Evolutionary conservation across 75 land plant genomes (phyloP).

Genomic region (Pinus albicaulis): DNA sequence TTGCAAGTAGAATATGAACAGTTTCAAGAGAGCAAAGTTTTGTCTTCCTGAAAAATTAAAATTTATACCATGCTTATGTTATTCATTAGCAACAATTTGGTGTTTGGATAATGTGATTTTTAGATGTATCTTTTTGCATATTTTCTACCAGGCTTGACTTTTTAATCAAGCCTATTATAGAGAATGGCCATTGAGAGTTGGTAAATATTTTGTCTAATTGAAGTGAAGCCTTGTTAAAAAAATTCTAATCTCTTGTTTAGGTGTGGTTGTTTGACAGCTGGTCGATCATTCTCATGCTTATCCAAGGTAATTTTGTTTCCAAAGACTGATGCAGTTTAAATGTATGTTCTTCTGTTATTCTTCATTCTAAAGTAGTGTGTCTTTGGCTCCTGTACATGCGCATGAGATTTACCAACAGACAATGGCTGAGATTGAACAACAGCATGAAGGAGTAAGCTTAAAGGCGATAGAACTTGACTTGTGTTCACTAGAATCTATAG

Average conservation of each 20-base stretch:
- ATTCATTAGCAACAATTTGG: neutral
- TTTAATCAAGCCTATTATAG: neutral
- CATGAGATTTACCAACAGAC: constrained; percentile 28
- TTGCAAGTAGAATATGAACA: neutral
- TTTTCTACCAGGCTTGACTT: neutral
- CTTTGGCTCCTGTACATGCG: neutral
- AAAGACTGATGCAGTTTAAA: neutral
- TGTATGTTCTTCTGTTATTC: neutral
- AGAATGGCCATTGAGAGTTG: neutral
- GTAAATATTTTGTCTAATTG: neutral
- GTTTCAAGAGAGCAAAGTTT: neutral
- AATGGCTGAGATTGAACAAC: constrained; percentile 35
- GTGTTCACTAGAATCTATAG: constrained; percentile 59
- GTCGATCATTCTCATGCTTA: constrained; percentile 28
- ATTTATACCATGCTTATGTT: neutral
- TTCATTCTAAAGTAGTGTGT: neutral
- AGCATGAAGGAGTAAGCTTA: constrained; percentile 33
- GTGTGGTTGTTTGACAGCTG: constrained; percentile 27
- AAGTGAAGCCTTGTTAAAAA: neutral
- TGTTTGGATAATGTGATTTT: neutral
- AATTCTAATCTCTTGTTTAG: constrained; percentile 9
- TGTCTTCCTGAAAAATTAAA: neutral
- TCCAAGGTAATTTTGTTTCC: constrained; percentile 28
- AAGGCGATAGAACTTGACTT: constrained; percentile 66
- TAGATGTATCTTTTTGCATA: neutral